phyloP scores from a whole-genome alignment of 768 basidiomycete species.

The Coprinellus micaceus region DNA sequence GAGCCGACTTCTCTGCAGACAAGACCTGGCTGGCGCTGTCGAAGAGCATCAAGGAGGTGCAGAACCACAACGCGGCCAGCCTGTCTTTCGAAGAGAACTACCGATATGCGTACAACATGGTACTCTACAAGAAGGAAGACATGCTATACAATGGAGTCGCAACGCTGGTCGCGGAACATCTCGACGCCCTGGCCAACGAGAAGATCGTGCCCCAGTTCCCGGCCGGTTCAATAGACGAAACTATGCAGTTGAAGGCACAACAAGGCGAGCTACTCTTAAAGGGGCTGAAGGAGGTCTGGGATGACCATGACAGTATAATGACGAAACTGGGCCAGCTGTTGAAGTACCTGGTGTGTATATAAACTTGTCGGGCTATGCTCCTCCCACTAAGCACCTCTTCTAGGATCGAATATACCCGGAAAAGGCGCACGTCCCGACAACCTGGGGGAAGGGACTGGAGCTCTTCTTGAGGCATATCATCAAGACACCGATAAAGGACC shows the following conservation, averaged over 20 bases:
- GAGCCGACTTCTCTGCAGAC: conserved; percentile 70
- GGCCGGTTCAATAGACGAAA: conserved; percentile 59
- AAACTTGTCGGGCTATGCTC: background rate
- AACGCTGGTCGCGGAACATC: conserved; percentile 74
- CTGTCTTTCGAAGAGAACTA: conserved; percentile 82
- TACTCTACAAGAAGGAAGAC: conserved; percentile 79
- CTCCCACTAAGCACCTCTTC: background rate
- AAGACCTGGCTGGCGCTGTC: conserved; percentile 82
- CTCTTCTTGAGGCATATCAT: conserved; percentile 85
- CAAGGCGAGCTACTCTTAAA: conserved; percentile 86
- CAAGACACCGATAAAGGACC: conserved; percentile 74
- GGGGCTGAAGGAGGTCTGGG: conserved; percentile 83
- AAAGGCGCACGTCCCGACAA: conserved; percentile 69
- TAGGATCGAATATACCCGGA: conserved; percentile 91
- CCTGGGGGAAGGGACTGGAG: conserved; percentile 75
- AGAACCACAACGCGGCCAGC: conserved; percentile 86
- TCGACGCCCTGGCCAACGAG: conserved; percentile 72
- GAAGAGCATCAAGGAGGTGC: conserved; percentile 88
- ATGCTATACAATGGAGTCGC: conserved; percentile 84
- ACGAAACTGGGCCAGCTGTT: conserved; percentile 82
- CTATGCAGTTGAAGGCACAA: conserved; percentile 67
- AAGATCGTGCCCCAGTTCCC: conserved; percentile 84
- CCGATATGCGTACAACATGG: conserved; percentile 92
- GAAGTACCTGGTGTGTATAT: conserved; percentile 84
- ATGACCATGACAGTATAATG: conserved; percentile 90